A percentile compares a stretch with the other conserved stretches of the same genome.
These are phyloP conservation scores for Scedosporium aurantiacum DNA, from an alignment of 2,329 filamentous ascomycete species.

Conservation along the genomic window DNA sequence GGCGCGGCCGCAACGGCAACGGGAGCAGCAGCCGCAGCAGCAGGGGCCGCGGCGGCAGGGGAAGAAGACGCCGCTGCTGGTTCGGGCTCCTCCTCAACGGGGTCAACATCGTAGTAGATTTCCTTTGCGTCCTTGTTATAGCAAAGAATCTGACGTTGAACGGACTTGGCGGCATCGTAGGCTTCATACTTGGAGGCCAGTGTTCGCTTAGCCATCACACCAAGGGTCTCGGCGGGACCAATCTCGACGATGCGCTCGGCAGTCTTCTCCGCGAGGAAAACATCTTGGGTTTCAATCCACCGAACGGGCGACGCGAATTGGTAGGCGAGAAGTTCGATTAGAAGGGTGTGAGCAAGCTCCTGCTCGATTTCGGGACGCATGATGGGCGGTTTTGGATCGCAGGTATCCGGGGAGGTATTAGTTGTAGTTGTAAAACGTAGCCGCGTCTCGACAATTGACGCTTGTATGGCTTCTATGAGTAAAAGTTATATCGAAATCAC, in stretches of 20 bases:
- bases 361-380: slow-evolving; percentile 99
- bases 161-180: slow-evolving; percentile 91
- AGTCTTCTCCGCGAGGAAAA: slow-evolving; percentile 89
- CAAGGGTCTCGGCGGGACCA: slow-evolving; percentile 90
- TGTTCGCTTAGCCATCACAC: slow-evolving; percentile 94
- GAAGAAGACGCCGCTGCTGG: slow-evolving; percentile 38
- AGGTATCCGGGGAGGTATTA: background rate
- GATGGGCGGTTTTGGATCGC: slow-evolving; percentile 23
- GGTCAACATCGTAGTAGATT: slow-evolving; percentile 98
- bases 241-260: slow-evolving; percentile 97
- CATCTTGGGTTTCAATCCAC: slow-evolving; percentile 99
- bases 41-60: slow-evolving; percentile 38
- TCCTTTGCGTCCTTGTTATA: slow-evolving; percentile 99
- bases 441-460: background rate
- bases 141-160: slow-evolving; percentile 94
- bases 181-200: slow-evolving; percentile 96
- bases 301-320: slow-evolving; percentile 97
- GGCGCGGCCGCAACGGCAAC: slow-evolving; percentile 46
- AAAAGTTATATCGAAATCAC: background rate
- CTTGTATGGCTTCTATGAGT: background rate
- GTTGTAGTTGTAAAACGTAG: background rate
- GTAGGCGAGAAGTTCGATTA: slow-evolving; percentile 97
- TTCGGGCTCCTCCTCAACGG: slow-evolving; percentile 79
- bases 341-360: slow-evolving; percentile 94
- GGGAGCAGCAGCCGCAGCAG: slow-evolving; percentile 42